Evolutionary conservation across 306 rosid genomes (phyloP), one percentile per base, ranked within the genome.

Genomic region (Cicer arietinum): DNA sequence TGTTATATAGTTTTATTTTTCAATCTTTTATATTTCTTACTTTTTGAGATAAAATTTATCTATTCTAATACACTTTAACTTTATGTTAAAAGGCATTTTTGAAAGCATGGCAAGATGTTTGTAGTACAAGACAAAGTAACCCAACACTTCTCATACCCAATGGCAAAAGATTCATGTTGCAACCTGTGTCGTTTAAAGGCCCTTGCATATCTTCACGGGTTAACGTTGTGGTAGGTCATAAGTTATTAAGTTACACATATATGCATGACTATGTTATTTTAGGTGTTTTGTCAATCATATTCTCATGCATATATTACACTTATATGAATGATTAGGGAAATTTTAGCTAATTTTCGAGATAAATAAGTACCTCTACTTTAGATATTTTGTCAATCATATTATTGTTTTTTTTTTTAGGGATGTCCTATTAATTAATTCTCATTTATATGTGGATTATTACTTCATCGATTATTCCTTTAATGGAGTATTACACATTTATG

Each of bases 191-290:
- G 12, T 88, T 90, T 12, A 2, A 12, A 1, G 93, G 93, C 30
- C 90, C 90, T 73, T 90, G 93, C 84, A 87, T 52, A 10, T 5
- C 86, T 2, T 8, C 57, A 18, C 67, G 53, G 1, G 4, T 90
- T 43, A 65, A 54, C 20, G 11, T 88, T 7, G 2, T 78, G 80
- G 93, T 88, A 46, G 6, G 51, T 13, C 6, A 77, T 42, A 4
- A 10, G 9, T 57, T 0, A 57, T 22, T 22, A 6, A 25, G 1
- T 5, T 9, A 20, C 12, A 4, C 37, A 48, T 6, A 13, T 13
- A 22, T 57, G 6, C 6, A 59, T 30, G n/a, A 20, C 39, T 3
- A 30, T n/a, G n/a, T n/a, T n/a, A n/a, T n/a, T n/a, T n/a, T n/a
- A n/a, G n/a, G n/a, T n/a, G n/a, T n/a, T n/a, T n/a, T n/a, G n/a